Evolutionary conservation across 139 green algal species (phyloP), one percentile per base, ranked within the genome.

Genomic region (Chara braunii): DNA sequence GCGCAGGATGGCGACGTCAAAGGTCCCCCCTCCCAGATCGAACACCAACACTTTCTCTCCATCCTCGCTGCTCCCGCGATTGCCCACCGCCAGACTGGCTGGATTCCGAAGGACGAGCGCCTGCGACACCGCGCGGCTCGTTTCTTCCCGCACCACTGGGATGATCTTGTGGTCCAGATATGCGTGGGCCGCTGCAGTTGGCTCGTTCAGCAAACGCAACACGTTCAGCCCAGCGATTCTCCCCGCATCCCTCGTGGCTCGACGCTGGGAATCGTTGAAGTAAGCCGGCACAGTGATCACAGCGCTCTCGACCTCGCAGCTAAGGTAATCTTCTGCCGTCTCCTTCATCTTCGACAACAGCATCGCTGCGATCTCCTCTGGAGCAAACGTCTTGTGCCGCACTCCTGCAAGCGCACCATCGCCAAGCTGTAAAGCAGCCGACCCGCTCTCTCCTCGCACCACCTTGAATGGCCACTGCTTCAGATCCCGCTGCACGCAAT

Each of bases 291-390:
- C 87, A 23, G 87, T 94, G 35, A 94, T 84, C 22, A 94, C 87
- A 1, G 87, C 87, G 45, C 88, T 70, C 72, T 86, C 86, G 9
- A 94, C 79, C 28, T 57, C 32, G 57, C 89, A 88, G 60, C 85
- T 85, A 23, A 93, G 83, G 79, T 80, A 93, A 0, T 81, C 82
- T 75, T 93, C 86, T 31, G 86, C 86, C 1, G 82, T 90, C 53
- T 90, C 86, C 79, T 89, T 88, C 86, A 93, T 90, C 71, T 96
- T 96, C 48, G 67, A 81, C 24, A 97, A 82, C 29, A 97, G 90
- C 91, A 97, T 97, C 53, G 90, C 90, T 11, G 74, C 87, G 63
- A 97, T 89, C 81, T 97, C 91, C 81, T 97, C 91, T 5, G 91
- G 86, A n/a, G 81, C 77, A 97, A 95, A 1, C 66, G 74, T 84